Evolutionary conservation across 371 early-diverging fungal genomes (phyloP).

Genomic region (Capillidium rhysosporum): DNA sequence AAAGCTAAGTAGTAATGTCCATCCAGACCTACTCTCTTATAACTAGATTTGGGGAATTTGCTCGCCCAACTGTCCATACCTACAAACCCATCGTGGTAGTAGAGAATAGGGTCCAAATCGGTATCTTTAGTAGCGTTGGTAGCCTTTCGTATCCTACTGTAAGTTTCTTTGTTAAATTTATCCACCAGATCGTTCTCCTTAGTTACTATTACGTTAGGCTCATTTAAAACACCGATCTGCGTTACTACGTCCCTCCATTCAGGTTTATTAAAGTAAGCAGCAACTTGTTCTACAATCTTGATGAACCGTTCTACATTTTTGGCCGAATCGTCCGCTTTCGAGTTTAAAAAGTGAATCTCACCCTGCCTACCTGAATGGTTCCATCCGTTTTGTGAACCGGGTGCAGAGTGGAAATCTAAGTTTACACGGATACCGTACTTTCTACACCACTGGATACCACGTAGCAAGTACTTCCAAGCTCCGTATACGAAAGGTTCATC

Average conservation of each 20-base stretch:
- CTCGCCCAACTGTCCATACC: constrained; percentile 13
- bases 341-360: constrained; percentile 1
- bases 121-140: constrained; percentile 10
- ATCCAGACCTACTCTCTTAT: constrained; percentile 7
- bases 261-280: constrained; percentile 13
- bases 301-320: constrained; percentile 9
- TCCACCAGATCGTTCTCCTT: constrained; percentile 9
- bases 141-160: constrained; percentile 1
- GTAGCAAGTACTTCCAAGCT: constrained; percentile 16
- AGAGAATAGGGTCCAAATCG: constrained; percentile 3
- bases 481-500: constrained; percentile 10
- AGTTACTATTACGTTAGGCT: constrained; percentile 9
- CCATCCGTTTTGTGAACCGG: constrained; percentile 36
- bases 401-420: constrained; percentile 35
- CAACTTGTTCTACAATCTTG: constrained; percentile 6
- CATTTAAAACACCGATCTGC: constrained; percentile 27
- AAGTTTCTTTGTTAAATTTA: constrained; percentile 11
- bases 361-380: constrained; percentile 20
- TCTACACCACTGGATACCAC: constrained; percentile 26
- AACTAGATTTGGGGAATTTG: constrained; percentile 8
- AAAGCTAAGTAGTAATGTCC: neutral
- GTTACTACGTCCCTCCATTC: constrained; percentile 25
- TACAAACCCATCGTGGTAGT: constrained; percentile 15
- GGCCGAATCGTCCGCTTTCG: constrained; percentile 6
- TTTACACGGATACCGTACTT: constrained; percentile 29